Evolutionary conservation across 208 protist species (phyloP).

Genomic region (Leishmania martiniquensis): DNA sequence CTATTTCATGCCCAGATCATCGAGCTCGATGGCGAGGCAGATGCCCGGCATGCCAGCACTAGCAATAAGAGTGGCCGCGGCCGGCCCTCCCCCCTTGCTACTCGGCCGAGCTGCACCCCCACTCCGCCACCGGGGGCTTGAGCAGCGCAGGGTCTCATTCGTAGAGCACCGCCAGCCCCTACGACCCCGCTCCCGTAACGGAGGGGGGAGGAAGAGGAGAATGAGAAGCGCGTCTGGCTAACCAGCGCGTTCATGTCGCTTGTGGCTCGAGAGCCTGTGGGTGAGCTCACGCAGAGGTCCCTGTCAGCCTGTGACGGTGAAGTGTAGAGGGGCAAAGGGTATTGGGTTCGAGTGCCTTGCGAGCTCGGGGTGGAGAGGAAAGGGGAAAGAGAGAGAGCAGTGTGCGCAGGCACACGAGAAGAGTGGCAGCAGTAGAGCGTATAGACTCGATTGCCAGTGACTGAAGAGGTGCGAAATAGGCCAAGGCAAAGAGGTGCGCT

Average conservation of each 20-base stretch:
- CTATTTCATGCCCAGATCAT: too few species aligned
- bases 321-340: neutral
- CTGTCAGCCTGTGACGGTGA: neutral
- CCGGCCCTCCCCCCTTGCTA: too few species aligned
- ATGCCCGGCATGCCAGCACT: too few species aligned
- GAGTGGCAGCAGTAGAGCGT: neutral
- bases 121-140: too few species aligned
- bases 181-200: conserved; percentile 13
- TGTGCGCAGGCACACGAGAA: too few species aligned
- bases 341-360: neutral
- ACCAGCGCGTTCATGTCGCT: neutral
- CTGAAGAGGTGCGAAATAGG: neutral
- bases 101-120: too few species aligned
- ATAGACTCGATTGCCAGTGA: neutral
- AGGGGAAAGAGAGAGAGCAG: neutral
- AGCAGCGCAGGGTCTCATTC: too few species aligned
- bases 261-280: neutral
- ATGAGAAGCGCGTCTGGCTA: neutral
- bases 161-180: conserved; percentile 13
- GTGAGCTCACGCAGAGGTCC: neutral
- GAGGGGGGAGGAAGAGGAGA: conserved; percentile 2
- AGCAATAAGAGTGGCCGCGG: too few species aligned
- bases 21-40: too few species aligned
- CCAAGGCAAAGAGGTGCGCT: neutral
- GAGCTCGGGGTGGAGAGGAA: neutral